Percentiles rank a stretch among this genome's conserved stretches.
Conservation (phyloP, 768 basidiomycete genomes). For the Artomyces pyxidatus region DNA sequence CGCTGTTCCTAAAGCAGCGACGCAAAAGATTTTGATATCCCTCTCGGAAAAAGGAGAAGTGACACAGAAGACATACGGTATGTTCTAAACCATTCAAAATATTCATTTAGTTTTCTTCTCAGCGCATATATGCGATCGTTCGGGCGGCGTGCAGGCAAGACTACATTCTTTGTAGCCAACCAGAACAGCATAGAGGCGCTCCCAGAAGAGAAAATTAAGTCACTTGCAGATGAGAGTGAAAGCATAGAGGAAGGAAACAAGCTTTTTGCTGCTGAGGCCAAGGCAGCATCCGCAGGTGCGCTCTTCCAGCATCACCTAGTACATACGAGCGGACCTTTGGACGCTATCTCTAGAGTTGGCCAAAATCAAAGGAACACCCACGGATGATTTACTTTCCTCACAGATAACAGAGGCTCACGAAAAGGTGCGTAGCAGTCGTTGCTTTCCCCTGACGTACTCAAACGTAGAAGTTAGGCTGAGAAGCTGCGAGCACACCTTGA, state of each 20-base stretch:
- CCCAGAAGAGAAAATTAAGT: conserved; percentile 49
- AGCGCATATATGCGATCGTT: neutral
- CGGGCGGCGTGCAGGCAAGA: conserved; percentile 50
- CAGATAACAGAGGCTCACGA: conserved; percentile 43
- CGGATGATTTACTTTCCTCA: conserved; percentile 53
- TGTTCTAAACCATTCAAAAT: conserved; percentile 9
- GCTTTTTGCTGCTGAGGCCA: conserved; percentile 39
- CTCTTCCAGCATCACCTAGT: neutral
- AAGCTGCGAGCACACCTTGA: conserved; percentile 42
- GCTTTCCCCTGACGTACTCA: conserved; percentile 3
- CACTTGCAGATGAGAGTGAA: conserved; percentile 53
- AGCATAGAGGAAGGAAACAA: conserved; percentile 54
- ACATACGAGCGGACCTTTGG: conserved; percentile 9
- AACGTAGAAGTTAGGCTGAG: conserved; percentile 33
- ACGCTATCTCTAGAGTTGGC: conserved; percentile 44
- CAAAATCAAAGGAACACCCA: conserved; percentile 56
- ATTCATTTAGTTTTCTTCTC: neutral
- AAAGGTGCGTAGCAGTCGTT: conserved; percentile 37
- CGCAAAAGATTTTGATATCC: conserved; percentile 74
- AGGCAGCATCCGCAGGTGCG: conserved; percentile 39
- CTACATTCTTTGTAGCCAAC: conserved; percentile 80
- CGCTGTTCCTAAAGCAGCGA: conserved; percentile 73
- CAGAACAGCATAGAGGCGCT: conserved; percentile 65
- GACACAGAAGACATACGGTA: conserved; percentile 79
- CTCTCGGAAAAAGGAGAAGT: conserved; percentile 83